These are phyloP conservation scores for Phoma sp. DNA, from an alignment of 2,329 filamentous ascomycete species.

Conservation along the genomic window DNA sequence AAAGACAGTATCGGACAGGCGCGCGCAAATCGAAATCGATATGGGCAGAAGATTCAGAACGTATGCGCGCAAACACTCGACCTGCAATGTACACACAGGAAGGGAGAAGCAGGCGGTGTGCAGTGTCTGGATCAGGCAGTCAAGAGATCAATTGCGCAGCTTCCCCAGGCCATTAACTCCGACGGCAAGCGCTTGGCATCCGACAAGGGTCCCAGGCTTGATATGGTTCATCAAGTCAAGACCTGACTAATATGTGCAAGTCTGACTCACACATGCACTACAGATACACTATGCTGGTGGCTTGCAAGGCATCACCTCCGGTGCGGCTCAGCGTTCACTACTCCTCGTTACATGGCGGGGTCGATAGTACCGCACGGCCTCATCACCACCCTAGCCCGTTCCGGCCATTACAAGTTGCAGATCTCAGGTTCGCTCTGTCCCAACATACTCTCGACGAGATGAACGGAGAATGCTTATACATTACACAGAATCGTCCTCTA, in stretches of 20 bases:
- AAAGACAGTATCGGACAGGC: not conserved
- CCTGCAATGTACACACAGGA: not conserved
- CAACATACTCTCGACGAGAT: too few species aligned
- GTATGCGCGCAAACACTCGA: not conserved
- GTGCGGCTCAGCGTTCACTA: not conserved
- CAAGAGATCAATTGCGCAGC: constrained; percentile 20
- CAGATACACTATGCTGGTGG: not conserved
- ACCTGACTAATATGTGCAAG: constrained; percentile 18
- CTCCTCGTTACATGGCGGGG: not conserved
- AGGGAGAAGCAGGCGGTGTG: constrained; percentile 3
- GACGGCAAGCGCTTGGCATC: constrained; percentile 14
- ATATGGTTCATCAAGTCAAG: constrained; percentile 12
- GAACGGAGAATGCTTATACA: too few species aligned
- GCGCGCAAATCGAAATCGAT: not conserved
- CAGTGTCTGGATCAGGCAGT: not conserved
- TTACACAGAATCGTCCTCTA: too few species aligned
- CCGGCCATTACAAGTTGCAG: not conserved
- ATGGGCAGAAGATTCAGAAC: too few species aligned
- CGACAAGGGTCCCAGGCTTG: constrained; percentile 4
- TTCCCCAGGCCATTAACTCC: constrained; percentile 25
- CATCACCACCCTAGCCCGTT: constrained; percentile 6
- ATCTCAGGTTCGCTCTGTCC: too few species aligned
- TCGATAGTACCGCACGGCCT: constrained; percentile 1
- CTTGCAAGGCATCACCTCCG: not conserved
- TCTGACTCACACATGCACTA: constrained; percentile 25